A percentile compares a stretch with the other conserved stretches of the same genome.
Evolutionary conservation across 108 stramenopile genomes (phyloP).

Genomic region (Skeletonema marinoi): DNA sequence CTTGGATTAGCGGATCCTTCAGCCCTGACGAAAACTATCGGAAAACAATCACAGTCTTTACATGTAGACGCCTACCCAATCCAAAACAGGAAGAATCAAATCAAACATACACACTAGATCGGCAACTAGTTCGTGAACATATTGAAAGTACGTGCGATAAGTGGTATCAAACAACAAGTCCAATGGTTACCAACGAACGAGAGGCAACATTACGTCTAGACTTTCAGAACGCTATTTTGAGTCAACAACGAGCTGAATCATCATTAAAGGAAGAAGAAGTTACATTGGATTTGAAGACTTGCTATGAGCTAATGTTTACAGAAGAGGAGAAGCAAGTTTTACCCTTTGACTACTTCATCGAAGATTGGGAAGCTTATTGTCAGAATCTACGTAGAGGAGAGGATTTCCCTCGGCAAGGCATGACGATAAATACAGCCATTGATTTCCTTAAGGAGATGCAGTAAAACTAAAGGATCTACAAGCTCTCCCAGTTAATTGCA

Average conservation of each 20-base stretch:
- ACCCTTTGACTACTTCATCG: constrained; percentile 73
- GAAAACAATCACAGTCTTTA: constrained; percentile 56
- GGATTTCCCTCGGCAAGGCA: constrained; percentile 5
- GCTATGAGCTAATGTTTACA: constrained; percentile 72
- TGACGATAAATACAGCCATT: constrained; percentile 54
- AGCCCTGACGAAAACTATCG: constrained; percentile 55
- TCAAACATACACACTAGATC: constrained; percentile 29
- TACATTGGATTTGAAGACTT: constrained; percentile 38
- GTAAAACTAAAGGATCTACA: constrained; percentile 11
- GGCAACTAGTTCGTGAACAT: constrained; percentile 54
- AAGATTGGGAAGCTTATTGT: constrained; percentile 81
- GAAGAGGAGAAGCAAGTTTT: constrained; percentile 76
- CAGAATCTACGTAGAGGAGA: background rate
- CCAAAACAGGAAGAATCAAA: background rate
- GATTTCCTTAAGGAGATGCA: constrained; percentile 70
- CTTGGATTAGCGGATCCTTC: constrained; percentile 53
- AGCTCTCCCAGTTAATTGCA: too few relatives aligned
- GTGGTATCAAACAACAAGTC: constrained; percentile 70
- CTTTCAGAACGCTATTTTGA: constrained; percentile 25
- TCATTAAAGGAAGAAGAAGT: background rate
- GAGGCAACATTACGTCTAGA: constrained; percentile 38
- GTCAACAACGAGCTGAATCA: constrained; percentile 3
- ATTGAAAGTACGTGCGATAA: constrained; percentile 61
- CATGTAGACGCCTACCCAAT: constrained; percentile 29
- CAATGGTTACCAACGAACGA: constrained; percentile 67